Percentiles rank a stretch among this genome's conserved stretches.
Evolutionary conservation across 2,329 filamentous ascomycete species (phyloP).

Genomic region (Helotiales sp.): DNA sequence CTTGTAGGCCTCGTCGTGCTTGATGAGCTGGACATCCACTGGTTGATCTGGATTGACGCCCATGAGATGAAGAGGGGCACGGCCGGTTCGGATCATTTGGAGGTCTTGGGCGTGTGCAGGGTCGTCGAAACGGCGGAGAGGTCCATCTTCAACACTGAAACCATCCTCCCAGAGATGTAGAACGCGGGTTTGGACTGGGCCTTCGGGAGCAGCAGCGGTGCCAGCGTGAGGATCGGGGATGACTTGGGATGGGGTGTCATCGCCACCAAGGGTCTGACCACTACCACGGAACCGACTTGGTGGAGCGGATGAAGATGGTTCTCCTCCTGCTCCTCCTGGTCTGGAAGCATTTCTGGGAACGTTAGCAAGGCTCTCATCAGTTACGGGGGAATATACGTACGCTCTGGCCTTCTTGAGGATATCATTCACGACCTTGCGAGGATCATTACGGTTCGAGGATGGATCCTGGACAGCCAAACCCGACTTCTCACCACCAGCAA

Average conservation of each 20-base stretch:
- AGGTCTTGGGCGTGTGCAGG: constrained; percentile 74
- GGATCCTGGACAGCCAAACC: constrained; percentile 71
- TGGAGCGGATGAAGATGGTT: constrained; percentile 55
- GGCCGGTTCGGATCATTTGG: constrained; percentile 76
- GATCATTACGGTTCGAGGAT: constrained; percentile 46
- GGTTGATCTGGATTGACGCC: constrained; percentile 76
- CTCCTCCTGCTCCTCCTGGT: constrained; percentile 50
- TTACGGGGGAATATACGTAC: constrained; percentile 47
- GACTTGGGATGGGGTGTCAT: constrained; percentile 71
- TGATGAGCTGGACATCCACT: constrained; percentile 76
- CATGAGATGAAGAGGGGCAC: constrained; percentile 78
- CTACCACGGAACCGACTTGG: constrained; percentile 67
- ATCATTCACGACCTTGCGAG: constrained; percentile 63
- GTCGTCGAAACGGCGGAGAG: constrained; percentile 78
- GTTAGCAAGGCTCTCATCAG: constrained; percentile 20
- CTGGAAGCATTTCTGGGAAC: constrained; percentile 62
- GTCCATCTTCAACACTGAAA: constrained; percentile 84
- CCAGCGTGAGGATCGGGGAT: constrained; percentile 63
- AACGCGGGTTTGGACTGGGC: constrained; percentile 62
- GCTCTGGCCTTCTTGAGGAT: constrained; percentile 67
- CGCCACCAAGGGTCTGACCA: constrained; percentile 78
- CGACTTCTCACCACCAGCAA: constrained; percentile 86
- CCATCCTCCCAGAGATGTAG: constrained; percentile 84
- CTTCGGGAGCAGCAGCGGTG: constrained; percentile 36
- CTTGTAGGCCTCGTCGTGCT: constrained; percentile 75